phyloP scores from a whole-genome alignment of 441 rosid species.

The Gossypium lobatum region DNA sequence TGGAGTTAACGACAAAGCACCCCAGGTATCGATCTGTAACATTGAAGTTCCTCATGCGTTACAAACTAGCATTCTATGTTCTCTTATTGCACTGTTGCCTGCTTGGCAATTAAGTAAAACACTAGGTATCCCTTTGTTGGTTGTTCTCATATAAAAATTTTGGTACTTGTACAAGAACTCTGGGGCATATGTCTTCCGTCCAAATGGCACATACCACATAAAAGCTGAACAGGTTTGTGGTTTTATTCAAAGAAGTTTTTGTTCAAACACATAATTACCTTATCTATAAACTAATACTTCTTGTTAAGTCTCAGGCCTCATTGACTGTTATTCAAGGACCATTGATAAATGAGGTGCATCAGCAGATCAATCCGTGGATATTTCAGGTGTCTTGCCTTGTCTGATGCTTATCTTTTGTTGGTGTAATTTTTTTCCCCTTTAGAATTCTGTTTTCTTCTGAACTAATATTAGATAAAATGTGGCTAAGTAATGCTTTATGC shows the following conservation, averaged over 20 bases:
- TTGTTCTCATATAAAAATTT: constrained; percentile 3
- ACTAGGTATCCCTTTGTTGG: constrained; percentile 9
- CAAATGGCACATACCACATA: constrained; percentile 74
- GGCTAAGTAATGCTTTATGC: background rate
- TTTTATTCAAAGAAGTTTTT: constrained; percentile 15
- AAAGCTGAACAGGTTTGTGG: constrained; percentile 60
- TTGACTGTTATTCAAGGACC: constrained; percentile 70
- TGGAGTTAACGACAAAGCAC: constrained; percentile 62
- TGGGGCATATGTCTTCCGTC: constrained; percentile 97
- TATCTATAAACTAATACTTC: constrained; percentile 10
- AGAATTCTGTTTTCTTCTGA: background rate
- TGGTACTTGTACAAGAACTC: constrained; percentile 45
- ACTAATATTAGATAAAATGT: background rate
- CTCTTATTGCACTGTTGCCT: background rate
- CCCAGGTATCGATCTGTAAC: constrained; percentile 54
- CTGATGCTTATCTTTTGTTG: constrained; percentile 2
- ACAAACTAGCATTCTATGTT: constrained; percentile 1
- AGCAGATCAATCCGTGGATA: constrained; percentile 77
- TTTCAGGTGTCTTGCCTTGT: constrained; percentile 57
- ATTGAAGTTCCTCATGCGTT: constrained; percentile 9
- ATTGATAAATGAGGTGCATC: constrained; percentile 83
- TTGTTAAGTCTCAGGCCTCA: constrained; percentile 51
- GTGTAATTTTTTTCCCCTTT: background rate
- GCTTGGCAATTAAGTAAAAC: constrained; percentile 8
- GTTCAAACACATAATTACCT: constrained; percentile 11